Evolutionary conservation across 768 basidiomycete genomes (phyloP).

Genomic region (Boletus tomentosulus): DNA sequence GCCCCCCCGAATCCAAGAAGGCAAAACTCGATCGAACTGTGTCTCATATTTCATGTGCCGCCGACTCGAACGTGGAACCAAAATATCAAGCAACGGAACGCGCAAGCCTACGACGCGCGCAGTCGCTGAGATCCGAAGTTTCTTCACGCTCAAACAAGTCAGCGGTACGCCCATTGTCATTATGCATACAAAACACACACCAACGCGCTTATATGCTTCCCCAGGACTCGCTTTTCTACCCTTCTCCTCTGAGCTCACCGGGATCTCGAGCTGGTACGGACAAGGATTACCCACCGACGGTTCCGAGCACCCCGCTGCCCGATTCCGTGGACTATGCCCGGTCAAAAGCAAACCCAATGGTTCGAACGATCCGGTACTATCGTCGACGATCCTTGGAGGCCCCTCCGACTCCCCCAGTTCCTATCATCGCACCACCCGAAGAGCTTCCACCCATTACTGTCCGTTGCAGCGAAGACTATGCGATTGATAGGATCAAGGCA

Average conservation of each 20-base stretch:
- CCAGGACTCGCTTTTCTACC: constrained; percentile 7
- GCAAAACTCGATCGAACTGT: constrained; percentile 9
- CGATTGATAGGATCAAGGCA: constrained; percentile 40
- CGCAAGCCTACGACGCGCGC: constrained; percentile 40
- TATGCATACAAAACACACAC: neutral
- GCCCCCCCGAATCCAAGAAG: constrained; percentile 12
- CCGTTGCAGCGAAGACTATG: constrained; percentile 36
- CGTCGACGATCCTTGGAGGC: neutral
- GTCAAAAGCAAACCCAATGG: constrained; percentile 22
- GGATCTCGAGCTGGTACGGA: neutral
- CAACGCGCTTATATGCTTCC: constrained; percentile 7
- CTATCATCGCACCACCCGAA: constrained; percentile 53
- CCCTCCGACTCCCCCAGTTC: constrained; percentile 31
- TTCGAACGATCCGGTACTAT: constrained; percentile 16
- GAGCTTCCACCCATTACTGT: constrained; percentile 23
- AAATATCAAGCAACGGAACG: constrained; percentile 28
- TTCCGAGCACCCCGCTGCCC: constrained; percentile 25
- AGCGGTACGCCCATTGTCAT: constrained; percentile 5
- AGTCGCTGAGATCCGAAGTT: constrained; percentile 33
- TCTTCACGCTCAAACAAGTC: constrained; percentile 10
- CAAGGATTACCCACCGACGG: constrained; percentile 17
- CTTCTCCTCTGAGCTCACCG: constrained; percentile 6
- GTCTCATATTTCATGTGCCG: neutral
- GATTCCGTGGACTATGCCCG: constrained; percentile 17
- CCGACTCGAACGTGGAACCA: neutral